These are phyloP conservation scores for Malassezia obtusa DNA, from an alignment of 1,284 basidiomycete genomes.

Conservation along the genomic window DNA sequence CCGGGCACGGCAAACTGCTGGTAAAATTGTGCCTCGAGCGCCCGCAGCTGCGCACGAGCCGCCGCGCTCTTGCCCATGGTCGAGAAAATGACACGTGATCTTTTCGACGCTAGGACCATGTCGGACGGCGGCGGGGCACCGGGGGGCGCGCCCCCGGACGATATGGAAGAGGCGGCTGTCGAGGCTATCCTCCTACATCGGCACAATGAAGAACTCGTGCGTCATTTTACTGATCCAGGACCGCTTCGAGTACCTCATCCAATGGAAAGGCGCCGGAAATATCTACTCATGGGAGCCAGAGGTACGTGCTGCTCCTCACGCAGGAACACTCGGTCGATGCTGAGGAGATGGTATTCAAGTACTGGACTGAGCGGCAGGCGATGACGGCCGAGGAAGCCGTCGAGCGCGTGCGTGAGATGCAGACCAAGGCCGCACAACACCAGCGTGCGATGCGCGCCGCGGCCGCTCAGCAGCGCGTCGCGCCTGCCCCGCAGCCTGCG, in stretches of 20 bases:
- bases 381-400: background rate
- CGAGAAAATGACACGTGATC: background rate
- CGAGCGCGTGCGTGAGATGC: background rate
- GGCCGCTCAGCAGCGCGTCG: too few relatives aligned
- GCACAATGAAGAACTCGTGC: background rate
- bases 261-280: background rate
- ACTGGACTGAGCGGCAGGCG: conserved; percentile 1
- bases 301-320: background rate
- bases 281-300: conserved; percentile 9
- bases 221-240: background rate
- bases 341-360: conserved; percentile 6
- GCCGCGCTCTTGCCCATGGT: background rate
- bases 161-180: conserved; percentile 5
- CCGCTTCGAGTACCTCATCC: conserved; percentile 7
- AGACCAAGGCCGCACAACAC: too few relatives aligned
- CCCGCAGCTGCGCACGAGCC: conserved; percentile 12
- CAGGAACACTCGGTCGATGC: conserved; percentile 6
- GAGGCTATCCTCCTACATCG: conserved; percentile 4
- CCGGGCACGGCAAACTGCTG: conserved; percentile 10
- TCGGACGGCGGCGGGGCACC: background rate
- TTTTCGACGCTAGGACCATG: background rate
- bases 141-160: background rate
- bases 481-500: too few relatives aligned
- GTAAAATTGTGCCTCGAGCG: conserved; percentile 15
- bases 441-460: too few relatives aligned